Conservation (phyloP, 2,329 filamentous ascomycete genomes). For the Aschersonia sp. region DNA sequence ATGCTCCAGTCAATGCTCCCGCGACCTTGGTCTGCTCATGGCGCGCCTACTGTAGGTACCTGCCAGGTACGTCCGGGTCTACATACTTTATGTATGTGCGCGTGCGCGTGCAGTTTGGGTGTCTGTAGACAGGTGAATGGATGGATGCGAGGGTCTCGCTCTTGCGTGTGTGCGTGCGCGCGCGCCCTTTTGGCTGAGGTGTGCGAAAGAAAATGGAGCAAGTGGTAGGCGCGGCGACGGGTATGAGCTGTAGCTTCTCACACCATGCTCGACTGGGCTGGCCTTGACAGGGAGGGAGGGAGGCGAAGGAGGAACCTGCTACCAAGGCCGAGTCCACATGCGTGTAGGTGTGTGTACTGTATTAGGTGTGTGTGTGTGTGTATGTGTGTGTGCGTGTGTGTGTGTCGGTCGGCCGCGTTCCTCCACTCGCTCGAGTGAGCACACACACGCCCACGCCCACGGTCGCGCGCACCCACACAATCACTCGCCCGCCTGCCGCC, state of each 20-base stretch:
- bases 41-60: background rate
- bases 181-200: background rate
- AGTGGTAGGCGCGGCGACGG: background rate
- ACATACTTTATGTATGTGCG: background rate
- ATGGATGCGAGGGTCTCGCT: too few species aligned
- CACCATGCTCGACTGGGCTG: conserved; percentile 1
- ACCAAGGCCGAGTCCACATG: too few species aligned
- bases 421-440: conserved; percentile 7
- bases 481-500: conserved; percentile 30
- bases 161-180: background rate
- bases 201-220: background rate
- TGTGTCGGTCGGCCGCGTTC: conserved; percentile 12
- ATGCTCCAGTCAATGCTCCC: too few species aligned
- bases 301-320: too few species aligned
- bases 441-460: conserved; percentile 9
- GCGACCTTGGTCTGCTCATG: background rate
- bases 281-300: background rate
- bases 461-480: conserved; percentile 28
- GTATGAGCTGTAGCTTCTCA: conserved; percentile 1
- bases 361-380: too few species aligned
- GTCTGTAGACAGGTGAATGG: too few species aligned
- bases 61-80: background rate
- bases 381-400: background rate
- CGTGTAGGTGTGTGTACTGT: too few species aligned
- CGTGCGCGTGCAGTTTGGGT: background rate